A percentile compares a stretch with the other conserved stretches of the same genome.
These are phyloP conservation scores for Austroboletus novae-zelandiae DNA, from an alignment of 1,284 basidiomycete genomes.

Conservation along the genomic window DNA sequence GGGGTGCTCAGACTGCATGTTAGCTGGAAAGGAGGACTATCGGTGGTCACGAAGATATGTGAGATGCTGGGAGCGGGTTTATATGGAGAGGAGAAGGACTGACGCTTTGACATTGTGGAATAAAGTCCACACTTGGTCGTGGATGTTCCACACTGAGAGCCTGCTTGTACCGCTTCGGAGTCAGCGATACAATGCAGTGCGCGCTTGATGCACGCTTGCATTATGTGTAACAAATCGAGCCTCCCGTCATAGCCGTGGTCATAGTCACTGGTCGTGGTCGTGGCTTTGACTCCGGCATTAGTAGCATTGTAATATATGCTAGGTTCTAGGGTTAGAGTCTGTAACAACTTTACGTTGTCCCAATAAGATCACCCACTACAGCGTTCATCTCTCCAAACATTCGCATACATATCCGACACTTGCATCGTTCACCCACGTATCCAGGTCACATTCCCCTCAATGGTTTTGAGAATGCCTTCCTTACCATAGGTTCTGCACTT, in stretches of 20 bases:
- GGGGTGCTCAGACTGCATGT: slow-evolving; percentile 16
- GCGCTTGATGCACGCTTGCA: background rate
- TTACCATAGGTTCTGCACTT: slow-evolving; percentile 84
- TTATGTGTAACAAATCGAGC: background rate
- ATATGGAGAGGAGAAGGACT: slow-evolving; percentile 17
- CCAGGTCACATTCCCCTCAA: slow-evolving; percentile 54
- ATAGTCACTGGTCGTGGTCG: too few species aligned
- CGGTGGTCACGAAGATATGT: background rate
- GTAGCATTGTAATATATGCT: too few species aligned
- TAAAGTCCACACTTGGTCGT: slow-evolving; percentile 23
- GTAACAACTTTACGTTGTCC: too few species aligned
- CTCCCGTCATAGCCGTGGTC: too few species aligned
- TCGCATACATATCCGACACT: too few species aligned
- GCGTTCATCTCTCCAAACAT: too few species aligned
- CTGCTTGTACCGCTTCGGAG: slow-evolving; percentile 2
- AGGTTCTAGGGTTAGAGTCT: too few species aligned
- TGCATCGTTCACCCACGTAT: too few species aligned
- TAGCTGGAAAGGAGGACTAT: slow-evolving; percentile 5
- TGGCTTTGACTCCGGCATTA: too few species aligned
- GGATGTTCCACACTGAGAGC: slow-evolving; percentile 16
- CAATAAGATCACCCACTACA: too few species aligned
- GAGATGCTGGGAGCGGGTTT: slow-evolving; percentile 5
- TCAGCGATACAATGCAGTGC: background rate
- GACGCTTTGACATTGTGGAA: slow-evolving; percentile 28
- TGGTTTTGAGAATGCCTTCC: slow-evolving; percentile 39